Base-by-base conservation (phyloP, 2,329 filamentous ascomycete genomes). In the Colletotrichum sp. region DNA sequence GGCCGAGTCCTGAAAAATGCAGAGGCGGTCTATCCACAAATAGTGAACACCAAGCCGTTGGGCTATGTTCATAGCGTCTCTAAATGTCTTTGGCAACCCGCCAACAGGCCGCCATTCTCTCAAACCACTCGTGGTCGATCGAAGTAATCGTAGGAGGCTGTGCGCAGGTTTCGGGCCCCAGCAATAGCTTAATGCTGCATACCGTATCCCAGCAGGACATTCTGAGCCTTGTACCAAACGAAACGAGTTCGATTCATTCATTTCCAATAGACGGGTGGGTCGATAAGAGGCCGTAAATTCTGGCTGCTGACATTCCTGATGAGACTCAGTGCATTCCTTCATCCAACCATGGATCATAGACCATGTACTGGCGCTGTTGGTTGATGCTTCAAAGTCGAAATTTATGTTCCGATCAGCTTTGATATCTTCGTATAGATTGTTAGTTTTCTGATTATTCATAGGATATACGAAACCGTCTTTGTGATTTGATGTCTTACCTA, bases 21-120 rank as follows among this genome's bases (percentile, higher is more conserved):
- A 79, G 0, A 80, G 72, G 0, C 76, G 77, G 34, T 80, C 79
- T 4, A 80, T 79, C 79, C 79, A 80, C 13, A 80, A 28, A 49
- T 78, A 79, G 13, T 67, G 49, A 15, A 79, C 8, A 7, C 72
- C 72, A 5, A 79, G 63, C 2, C 55, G 62, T 16, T 67, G 59
- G 1, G 68, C 55, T 18, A 79, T 71, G 0, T 64, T 24, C n/a
- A 80, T 63, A 3, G 78, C 72, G 4, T 79, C 76, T 10, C 67
- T 68, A 60, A 79, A 79, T 3, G 79, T 79, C 49, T 66, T 72
- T 0, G 78, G 78, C 6, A 79, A 13, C 0, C 16, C 49, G 4
- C 0, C 9, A 2, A 68, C 21, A 2, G 52, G 49, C 0, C 44
- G 75, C 3, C 39, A 18, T 2, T 59, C 30, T 24, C 30, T 39